Conservation (phyloP, 140 eudicot species). For the Flaveria floridana region DNA sequence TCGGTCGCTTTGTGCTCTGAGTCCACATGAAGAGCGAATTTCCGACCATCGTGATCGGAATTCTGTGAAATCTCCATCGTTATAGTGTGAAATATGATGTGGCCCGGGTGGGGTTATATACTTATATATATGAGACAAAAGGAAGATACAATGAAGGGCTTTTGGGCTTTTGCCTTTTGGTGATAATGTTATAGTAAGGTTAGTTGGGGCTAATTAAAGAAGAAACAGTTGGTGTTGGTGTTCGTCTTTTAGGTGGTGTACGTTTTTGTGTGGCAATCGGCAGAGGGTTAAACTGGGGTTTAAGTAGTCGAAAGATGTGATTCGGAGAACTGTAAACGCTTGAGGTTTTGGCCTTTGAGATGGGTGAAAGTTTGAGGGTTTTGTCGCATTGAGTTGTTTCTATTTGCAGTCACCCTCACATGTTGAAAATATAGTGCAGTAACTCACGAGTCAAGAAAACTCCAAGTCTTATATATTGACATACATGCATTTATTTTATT, state of each 20-base stretch:
- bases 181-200: no score
- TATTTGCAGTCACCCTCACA: conserved; percentile 26
- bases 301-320: conserved; percentile 31
- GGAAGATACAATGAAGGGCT: background rate
- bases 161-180: no score
- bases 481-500: no score
- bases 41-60: conserved; percentile 12
- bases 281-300: conserved; percentile 27
- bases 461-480: no score
- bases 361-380: conserved; percentile 25
- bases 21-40: conserved; percentile 67
- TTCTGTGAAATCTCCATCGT: conserved; percentile 15
- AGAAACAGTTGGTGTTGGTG: conserved; percentile 16
- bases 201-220: no score
- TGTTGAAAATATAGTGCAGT: conserved; percentile 8
- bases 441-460: background rate
- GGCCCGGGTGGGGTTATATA: conserved; percentile 1
- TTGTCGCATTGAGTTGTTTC: conserved; percentile 23
- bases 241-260: conserved; percentile 12
- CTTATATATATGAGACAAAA: conserved; percentile 16
- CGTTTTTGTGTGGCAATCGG: conserved; percentile 32
- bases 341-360: conserved; percentile 37
- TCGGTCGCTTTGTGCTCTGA: conserved; percentile 76
- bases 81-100: background rate
- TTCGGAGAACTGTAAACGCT: conserved; percentile 37